Percentiles rank a stretch among this genome's conserved stretches.
Evolutionary conservation across 2,329 filamentous ascomycete genomes (phyloP).

Genomic region (Xylariaceae sp.): DNA sequence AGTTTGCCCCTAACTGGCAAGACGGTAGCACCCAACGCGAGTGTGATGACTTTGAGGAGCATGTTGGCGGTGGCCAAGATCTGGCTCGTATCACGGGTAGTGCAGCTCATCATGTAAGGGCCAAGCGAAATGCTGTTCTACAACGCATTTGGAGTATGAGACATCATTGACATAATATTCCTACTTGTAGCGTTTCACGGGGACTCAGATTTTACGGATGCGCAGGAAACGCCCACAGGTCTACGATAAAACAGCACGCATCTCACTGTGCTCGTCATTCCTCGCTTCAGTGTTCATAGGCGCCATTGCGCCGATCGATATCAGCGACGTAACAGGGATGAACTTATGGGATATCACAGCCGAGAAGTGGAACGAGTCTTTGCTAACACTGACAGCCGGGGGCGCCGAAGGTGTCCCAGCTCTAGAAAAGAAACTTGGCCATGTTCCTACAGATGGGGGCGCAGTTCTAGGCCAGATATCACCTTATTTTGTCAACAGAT

Average conservation of each 20-base stretch:
- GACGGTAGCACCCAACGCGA: conserved; percentile 91
- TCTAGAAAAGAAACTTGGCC: conserved; percentile 75
- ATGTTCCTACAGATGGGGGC: conserved; percentile 77
- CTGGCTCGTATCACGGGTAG: conserved; percentile 84
- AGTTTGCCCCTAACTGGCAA: conserved; percentile 95
- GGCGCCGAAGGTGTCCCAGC: conserved; percentile 55
- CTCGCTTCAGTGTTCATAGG: conserved; percentile 88
- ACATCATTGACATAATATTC: not conserved
- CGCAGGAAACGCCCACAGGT: conserved; percentile 75
- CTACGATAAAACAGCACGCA: conserved; percentile 76
- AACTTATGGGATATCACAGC: conserved; percentile 89
- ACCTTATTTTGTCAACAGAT: conserved; percentile 73
- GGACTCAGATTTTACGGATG: conserved; percentile 92
- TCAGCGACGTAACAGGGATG: conserved; percentile 93
- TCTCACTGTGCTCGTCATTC: conserved; percentile 94
- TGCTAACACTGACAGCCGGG: conserved; percentile 71
- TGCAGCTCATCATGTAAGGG: conserved; percentile 83
- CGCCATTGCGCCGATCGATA: conserved; percentile 82
- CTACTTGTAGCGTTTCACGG: conserved; percentile 75
- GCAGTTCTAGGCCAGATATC: conserved; percentile 73
- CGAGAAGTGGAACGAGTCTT: conserved; percentile 68
- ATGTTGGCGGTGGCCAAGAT: conserved; percentile 62
- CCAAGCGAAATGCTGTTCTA: not conserved
- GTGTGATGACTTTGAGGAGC: conserved; percentile 81
- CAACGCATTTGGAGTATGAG: too few relatives aligned